phyloP scores from a whole-genome alignment of 78 protist genomes.

The Paratrimastix pyriformis region DNA sequence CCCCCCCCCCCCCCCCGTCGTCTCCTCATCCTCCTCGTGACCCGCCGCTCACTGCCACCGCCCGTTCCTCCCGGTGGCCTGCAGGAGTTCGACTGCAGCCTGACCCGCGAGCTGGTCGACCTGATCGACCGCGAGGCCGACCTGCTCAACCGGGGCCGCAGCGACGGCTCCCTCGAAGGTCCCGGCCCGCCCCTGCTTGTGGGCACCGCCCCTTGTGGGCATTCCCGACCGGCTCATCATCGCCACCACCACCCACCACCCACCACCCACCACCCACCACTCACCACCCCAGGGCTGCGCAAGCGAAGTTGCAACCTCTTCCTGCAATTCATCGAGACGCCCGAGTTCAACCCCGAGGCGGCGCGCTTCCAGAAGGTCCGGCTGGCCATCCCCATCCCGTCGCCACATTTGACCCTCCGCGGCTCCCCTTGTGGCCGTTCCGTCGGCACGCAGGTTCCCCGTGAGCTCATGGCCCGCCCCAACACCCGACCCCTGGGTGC shows the following conservation, averaged over 20 bases:
- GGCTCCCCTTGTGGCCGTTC: too few species aligned
- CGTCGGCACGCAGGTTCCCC: too few species aligned
- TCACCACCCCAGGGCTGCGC: slow-evolving; percentile 24
- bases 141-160: slow-evolving; percentile 47
- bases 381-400: too few species aligned
- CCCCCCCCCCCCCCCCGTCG: too few species aligned
- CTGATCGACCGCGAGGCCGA: slow-evolving; percentile 69
- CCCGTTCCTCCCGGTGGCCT: neutral
- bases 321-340: slow-evolving; percentile 53
- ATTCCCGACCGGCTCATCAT: neutral
- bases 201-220: neutral
- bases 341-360: slow-evolving; percentile 68
- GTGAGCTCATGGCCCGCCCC: too few species aligned
- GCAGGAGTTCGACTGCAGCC: slow-evolving; percentile 48
- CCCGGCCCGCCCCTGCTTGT: too few species aligned
- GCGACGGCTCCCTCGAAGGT: slow-evolving; percentile 22
- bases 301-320: slow-evolving; percentile 38
- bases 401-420: too few species aligned
- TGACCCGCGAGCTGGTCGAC: slow-evolving; percentile 51
- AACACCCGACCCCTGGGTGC: too few species aligned
- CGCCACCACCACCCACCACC: too few species aligned
- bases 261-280: neutral
- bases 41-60: neutral
- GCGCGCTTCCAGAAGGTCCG: slow-evolving; percentile 25
- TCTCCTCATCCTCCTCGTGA: neutral